phyloP scores from a whole-genome alignment of 148 eudicot species.

The Amaranthus hypochondriacus region DNA sequence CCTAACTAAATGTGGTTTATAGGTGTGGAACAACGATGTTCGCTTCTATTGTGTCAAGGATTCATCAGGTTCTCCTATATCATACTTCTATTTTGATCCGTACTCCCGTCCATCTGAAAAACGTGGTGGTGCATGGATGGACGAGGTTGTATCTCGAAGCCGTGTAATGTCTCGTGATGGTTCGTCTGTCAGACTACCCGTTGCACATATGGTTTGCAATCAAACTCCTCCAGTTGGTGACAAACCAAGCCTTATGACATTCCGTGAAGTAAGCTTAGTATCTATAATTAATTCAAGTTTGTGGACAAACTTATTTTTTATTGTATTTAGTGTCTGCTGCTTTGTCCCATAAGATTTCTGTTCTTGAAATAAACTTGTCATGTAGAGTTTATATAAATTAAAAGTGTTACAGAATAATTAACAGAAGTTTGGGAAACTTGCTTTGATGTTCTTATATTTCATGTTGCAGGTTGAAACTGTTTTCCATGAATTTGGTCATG shows the following conservation, averaged over 20 bases:
- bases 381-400: too few species aligned
- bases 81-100: slow-evolving; percentile 98
- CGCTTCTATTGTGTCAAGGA: slow-evolving; percentile 77
- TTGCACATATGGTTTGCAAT: slow-evolving; percentile 98
- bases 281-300: slow-evolving; percentile 3
- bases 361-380: too few species aligned
- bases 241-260: slow-evolving; percentile 98
- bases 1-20: slow-evolving; percentile 8
- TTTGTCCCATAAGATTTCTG: too few species aligned
- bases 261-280: slow-evolving; percentile 68
- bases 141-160: slow-evolving; percentile 86
- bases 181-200: slow-evolving; percentile 80
- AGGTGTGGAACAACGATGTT: slow-evolving; percentile 95
- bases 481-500: slow-evolving; percentile 99
- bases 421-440: neutral
- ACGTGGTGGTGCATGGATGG: slow-evolving; percentile 99
- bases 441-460: neutral
- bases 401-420: too few species aligned
- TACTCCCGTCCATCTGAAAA: slow-evolving; percentile 98
- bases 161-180: slow-evolving; percentile 72
- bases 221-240: slow-evolving; percentile 97
- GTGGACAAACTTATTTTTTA: neutral
- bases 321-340: too few species aligned
- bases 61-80: slow-evolving; percentile 62
- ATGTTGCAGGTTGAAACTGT: slow-evolving; percentile 89